A percentile compares a stretch with the other conserved stretches of the same genome.
phyloP scores from a whole-genome alignment of 371 early-diverging fungal genomes.

The Mucor piriformis region DNA sequence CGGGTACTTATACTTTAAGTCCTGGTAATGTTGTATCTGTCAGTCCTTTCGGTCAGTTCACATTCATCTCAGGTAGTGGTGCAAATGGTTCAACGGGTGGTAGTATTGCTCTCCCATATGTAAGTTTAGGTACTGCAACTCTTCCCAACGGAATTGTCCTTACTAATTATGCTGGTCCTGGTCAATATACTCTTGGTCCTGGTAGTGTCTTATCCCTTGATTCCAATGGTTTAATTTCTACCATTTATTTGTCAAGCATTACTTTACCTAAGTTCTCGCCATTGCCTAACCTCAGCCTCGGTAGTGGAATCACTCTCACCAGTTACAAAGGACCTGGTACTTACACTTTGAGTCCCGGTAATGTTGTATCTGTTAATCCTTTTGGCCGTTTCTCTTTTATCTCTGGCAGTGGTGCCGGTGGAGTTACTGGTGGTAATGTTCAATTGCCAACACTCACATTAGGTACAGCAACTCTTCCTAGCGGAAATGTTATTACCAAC shows the following conservation, averaged over 20 bases:
- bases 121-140: background rate
- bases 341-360: conserved; percentile 2
- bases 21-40: background rate
- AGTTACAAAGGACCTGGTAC: conserved; percentile 6
- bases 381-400: background rate
- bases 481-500: background rate
- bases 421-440: background rate
- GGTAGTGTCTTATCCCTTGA: conserved; percentile 4
- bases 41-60: background rate
- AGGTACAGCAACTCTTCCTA: background rate
- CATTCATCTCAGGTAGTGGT: background rate
- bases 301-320: background rate
- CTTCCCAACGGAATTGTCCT: background rate
- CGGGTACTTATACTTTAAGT: conserved; percentile 9
- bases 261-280: background rate
- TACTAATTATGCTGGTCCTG: conserved; percentile 5
- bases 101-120: background rate
- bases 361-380: background rate
- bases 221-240: background rate
- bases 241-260: background rate
- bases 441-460: background rate
- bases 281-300: background rate
- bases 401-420: background rate
- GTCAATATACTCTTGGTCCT: conserved; percentile 2
- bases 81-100: background rate